Evolutionary conservation across 2,329 filamentous ascomycete genomes (phyloP), one percentile per base, ranked within the genome.

Genomic region (Myriosclerotinia curreyana): DNA sequence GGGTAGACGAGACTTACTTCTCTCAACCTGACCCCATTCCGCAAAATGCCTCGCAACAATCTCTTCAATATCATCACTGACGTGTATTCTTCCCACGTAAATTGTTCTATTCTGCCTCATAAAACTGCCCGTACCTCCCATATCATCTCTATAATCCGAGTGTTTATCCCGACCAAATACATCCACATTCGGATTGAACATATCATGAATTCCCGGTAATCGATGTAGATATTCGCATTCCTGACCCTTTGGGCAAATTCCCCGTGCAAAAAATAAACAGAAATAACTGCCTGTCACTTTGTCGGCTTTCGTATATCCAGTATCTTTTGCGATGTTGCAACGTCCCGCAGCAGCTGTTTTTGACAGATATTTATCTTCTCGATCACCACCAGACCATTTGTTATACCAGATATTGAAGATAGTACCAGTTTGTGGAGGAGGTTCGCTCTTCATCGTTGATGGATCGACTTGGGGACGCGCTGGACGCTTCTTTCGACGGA

Each of bases 391-490:
- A 0, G 88, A 90, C 93, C 94, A 98, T 78, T 97, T 98, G 80
- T 96, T 97, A 79, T 97, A 96, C 94, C 93, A 97, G 73, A 96
- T 96, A 77, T 99, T 99, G 83, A 95, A 99, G 65, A 93, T 92
- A 0, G 91, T 96, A 61, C 95, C 95, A 0, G 94, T 98, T 73
- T 98, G 93, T 1, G 91, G 90, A 20, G 93, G 92, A 5, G 91
- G 89, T 71, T 96, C 92, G 42, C 88, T 88, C 71, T 89, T 91
- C 78, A 96, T 84, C 51, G 88, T 88, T 49, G 89, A 86, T 1
- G 92, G 86, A 74, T 99, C 95, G 72, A 97, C 88, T 79, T 99
- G 95, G 0, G 90, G 89, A 65, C 94, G 87, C 54, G 95, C 95
- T 40, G 95, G 95, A 48, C 92, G 85, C 73, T 90, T 88, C 81